Evolutionary conservation across 371 early-diverging fungal genomes (phyloP), one percentile per base, ranked within the genome.

Genomic region (Rhizopus stolonifer): DNA sequence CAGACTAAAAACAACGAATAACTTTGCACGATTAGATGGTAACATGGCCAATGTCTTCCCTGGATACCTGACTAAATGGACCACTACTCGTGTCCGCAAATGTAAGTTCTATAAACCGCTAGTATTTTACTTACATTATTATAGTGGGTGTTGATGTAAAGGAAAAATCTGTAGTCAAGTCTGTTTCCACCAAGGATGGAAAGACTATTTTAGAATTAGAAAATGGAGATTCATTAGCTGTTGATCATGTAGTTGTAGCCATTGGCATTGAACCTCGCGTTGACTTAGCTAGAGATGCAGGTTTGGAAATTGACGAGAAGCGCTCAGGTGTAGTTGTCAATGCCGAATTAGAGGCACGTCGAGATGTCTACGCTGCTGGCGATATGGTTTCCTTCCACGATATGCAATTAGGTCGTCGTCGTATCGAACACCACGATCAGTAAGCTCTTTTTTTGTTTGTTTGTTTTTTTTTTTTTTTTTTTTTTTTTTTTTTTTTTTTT

Each of bases 41-140:
- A 88, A 88, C 61, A 84, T 90, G 86, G 81, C 81, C 26, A 71
- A 80, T n/a, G 81, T 87, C 5, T 81, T 90, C 69, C 88, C 88
- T 18, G 65, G 67, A 10, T 90, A 88, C 66, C 69, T 90, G 42
- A 81, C 85, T 21, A 74, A 80, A 48, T 88, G 86, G 87, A 87
- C 88, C 2, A 88, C 83, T 10, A 65, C 65, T 11, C 79, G 77
- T 52, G 74, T 90, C 10, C 70, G 69, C 21, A 65, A 79, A 46
- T 61, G 70, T 76, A 63, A 64, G 67, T 56, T 2, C 7, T 29
- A 23, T n/a, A 0, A 1, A 9, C 13, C 4, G n/a, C 3, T 15
- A 13, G 6, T 7, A 45, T 7, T 26, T 34, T 11, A 14, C n/a
- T n/a, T 40, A 19, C 1, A 21, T 14, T 22, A 14, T 26, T 31